A percentile compares a stretch with the other conserved stretches of the same genome.
Evolutionary conservation across 1,284 basidiomycete species (phyloP).

Genomic region (Phellinidium pouzarii): DNA sequence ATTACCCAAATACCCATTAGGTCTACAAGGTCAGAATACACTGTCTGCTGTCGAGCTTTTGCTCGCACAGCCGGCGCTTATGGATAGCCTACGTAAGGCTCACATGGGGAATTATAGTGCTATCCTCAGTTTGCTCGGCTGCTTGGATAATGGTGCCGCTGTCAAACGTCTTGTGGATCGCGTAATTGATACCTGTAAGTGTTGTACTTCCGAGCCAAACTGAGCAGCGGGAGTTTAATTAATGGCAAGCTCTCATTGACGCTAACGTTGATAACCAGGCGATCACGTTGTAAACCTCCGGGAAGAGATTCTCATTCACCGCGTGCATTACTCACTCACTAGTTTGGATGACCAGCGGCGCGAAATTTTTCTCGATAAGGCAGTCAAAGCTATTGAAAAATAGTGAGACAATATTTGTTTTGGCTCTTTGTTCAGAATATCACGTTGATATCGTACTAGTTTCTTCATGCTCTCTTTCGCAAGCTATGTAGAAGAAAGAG

Average conservation of each 20-base stretch:
- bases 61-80: constrained; percentile 68
- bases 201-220: constrained; percentile 21
- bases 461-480: constrained; percentile 96
- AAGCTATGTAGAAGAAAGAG: constrained; percentile 74
- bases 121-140: constrained; percentile 84
- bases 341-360: constrained; percentile 64
- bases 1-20: constrained; percentile 28
- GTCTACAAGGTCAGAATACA: constrained; percentile 50
- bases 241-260: neutral
- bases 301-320: constrained; percentile 79
- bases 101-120: constrained; percentile 87
- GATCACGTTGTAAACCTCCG: constrained; percentile 88
- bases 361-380: constrained; percentile 52
- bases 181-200: constrained; percentile 81
- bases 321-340: constrained; percentile 80
- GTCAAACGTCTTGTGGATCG: constrained; percentile 84
- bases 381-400: constrained; percentile 71
- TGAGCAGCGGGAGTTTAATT: no score
- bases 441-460: constrained; percentile 31
- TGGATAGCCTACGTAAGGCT: constrained; percentile 83
- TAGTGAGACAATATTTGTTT: constrained; percentile 43
- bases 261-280: constrained; percentile 36
- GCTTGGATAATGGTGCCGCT: constrained; percentile 75
- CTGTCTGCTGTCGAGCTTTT: constrained; percentile 81
- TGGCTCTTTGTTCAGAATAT: neutral